A percentile compares a stretch with the other conserved stretches of the same genome.
These are phyloP conservation scores for Salvia miltiorrhiza DNA, from an alignment of 257 asterid genomes.

Conservation along the genomic window DNA sequence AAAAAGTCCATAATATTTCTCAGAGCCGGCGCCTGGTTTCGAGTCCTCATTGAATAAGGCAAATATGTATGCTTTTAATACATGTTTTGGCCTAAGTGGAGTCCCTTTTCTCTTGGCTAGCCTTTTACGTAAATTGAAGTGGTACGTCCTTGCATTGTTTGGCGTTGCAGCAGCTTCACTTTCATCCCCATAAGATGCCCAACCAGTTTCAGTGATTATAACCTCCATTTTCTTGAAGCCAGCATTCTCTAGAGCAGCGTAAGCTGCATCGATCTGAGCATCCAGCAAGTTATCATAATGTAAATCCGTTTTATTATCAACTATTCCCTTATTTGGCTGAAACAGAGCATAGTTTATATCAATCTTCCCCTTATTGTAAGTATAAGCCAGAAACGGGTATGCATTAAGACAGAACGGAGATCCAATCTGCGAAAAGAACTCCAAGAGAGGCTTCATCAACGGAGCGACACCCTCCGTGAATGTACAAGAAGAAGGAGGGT, in stretches of 20 bases:
- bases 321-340: conserved; percentile 58
- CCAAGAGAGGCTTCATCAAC: conserved; percentile 87
- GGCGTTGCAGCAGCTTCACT: conserved; percentile 80
- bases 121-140: conserved; percentile 79
- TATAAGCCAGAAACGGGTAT: conserved; percentile 88
- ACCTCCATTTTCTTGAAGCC: conserved; percentile 82
- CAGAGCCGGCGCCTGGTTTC: conserved; percentile 69
- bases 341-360: conserved; percentile 91
- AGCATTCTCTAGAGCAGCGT: conserved; percentile 79
- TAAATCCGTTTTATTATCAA: conserved; percentile 58
- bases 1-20: conserved; percentile 74
- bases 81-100: conserved; percentile 74
- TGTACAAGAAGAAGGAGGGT: conserved; percentile 86
- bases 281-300: conserved; percentile 93
- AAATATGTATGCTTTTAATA: conserved; percentile 78
- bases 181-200: conserved; percentile 95
- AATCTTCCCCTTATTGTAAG: conserved; percentile 52
- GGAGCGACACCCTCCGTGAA: conserved; percentile 63
- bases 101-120: conserved; percentile 90
- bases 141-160: conserved; percentile 71
- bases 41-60: conserved; percentile 83
- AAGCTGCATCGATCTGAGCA: conserved; percentile 96
- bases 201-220: conserved; percentile 91
- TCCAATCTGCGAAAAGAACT: conserved; percentile 59
- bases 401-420: conserved; percentile 95